A percentile compares a stretch with the other conserved stretches of the same genome.
Conservation (phyloP, 257 asterid genomes). For the Penstemon eatonii region DNA sequence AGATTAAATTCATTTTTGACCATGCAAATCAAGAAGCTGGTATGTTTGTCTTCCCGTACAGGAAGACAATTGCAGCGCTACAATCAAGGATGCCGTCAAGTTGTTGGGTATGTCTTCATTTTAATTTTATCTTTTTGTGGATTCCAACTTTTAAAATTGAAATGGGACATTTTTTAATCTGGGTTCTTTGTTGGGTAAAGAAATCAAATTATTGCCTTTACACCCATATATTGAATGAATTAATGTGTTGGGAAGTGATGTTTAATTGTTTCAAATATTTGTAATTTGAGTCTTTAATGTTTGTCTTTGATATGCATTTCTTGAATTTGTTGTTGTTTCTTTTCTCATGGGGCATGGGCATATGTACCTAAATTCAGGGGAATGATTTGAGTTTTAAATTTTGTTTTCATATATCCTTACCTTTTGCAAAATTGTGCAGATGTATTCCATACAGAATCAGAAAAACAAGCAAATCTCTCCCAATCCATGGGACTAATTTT, state of each 20-base stretch:
- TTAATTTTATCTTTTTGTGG: background rate
- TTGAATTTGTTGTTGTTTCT: no score
- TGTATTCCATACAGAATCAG: slow-evolving; percentile 77
- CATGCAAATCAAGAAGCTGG: slow-evolving; percentile 52
- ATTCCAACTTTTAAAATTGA: background rate
- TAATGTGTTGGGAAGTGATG: no score
- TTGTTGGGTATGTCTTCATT: slow-evolving; percentile 64
- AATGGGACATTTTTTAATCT: background rate
- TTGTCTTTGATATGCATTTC: no score
- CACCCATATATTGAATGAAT: no score
- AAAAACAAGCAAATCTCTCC: slow-evolving; percentile 34
- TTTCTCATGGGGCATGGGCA: no score
- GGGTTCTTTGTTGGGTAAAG: background rate
- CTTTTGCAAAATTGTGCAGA: slow-evolving; percentile 48
- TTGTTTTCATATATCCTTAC: background rate
- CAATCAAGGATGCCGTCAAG: slow-evolving; percentile 65
- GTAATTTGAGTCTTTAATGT: no score
- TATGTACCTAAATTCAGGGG: background rate
- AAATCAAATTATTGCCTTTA: no score
- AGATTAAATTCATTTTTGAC: background rate
- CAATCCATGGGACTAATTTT: slow-evolving; percentile 28
- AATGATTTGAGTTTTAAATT: background rate
- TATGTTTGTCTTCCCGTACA: slow-evolving; percentile 50
- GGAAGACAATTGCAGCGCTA: slow-evolving; percentile 75
- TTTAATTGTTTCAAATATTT: no score